These are phyloP conservation scores for Saccharomyces hybrid DNA, from an alignment of 1,139 yeast genomes.

Conservation along the genomic window DNA sequence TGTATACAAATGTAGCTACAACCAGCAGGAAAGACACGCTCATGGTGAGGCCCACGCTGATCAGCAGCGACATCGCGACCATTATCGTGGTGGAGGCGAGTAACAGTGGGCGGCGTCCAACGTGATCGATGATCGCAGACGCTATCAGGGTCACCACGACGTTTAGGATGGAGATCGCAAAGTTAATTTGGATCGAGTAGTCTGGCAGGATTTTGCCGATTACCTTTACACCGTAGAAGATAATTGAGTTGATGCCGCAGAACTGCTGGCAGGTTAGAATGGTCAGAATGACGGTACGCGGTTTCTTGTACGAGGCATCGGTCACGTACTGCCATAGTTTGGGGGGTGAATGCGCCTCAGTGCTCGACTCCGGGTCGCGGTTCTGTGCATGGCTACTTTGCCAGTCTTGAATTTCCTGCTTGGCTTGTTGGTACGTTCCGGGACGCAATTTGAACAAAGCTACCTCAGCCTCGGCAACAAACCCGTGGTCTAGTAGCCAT, in stretches of 20 bases:
- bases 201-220: slow-evolving; percentile 56
- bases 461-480: slow-evolving; percentile 34
- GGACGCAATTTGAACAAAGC: slow-evolving; percentile 34
- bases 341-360: slow-evolving; percentile 6
- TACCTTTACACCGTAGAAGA: slow-evolving; percentile 86
- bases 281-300: slow-evolving; percentile 61
- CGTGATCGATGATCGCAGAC: slow-evolving; percentile 62
- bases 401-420: slow-evolving; percentile 32
- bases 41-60: slow-evolving; percentile 58
- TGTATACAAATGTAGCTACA: slow-evolving; percentile 61
- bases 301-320: slow-evolving; percentile 45
- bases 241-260: slow-evolving; percentile 85
- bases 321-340: slow-evolving; percentile 41
- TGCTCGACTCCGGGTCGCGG: neutral
- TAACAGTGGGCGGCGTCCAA: slow-evolving; percentile 73
- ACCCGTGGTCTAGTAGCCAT: slow-evolving; percentile 49
- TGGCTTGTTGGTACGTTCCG: slow-evolving; percentile 21
- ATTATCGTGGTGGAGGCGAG: slow-evolving; percentile 59
- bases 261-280: slow-evolving; percentile 81
- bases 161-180: slow-evolving; percentile 66
- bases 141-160: slow-evolving; percentile 64
- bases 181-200: slow-evolving; percentile 61
- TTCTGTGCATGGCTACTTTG: slow-evolving; percentile 10
- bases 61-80: slow-evolving; percentile 55
- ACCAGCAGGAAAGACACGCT: slow-evolving; percentile 50